These are phyloP conservation scores for baker's yeast (Saccharomyces cerevisiae) DNA, from an alignment of 805 yeast species.

Conservation along the genomic window DNA sequence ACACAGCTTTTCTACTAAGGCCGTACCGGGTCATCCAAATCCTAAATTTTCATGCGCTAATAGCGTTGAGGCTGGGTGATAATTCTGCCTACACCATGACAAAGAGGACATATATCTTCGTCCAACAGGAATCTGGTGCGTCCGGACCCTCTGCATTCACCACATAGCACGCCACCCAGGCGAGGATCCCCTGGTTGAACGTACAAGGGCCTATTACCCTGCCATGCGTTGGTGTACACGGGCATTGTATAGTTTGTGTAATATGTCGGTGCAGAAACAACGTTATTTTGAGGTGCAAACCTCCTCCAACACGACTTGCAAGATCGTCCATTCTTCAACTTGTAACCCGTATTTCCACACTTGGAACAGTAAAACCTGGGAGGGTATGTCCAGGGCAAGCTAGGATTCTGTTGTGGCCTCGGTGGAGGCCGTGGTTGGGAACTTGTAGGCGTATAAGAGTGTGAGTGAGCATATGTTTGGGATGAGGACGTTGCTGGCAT, in stretches of 20 bases:
- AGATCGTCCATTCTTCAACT: conserved; percentile 48
- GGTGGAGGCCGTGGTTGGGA: conserved; percentile 10
- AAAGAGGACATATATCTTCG: conserved; percentile 52
- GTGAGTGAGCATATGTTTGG: neutral
- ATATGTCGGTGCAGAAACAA: conserved; percentile 17
- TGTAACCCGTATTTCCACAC: conserved; percentile 68
- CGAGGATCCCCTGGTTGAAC: conserved; percentile 74
- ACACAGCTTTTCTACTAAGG: neutral
- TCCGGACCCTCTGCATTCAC: conserved; percentile 64
- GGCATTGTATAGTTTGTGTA: conserved; percentile 3
- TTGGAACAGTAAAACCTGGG: conserved; percentile 50
- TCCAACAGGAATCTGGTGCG: conserved; percentile 46
- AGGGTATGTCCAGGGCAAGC: conserved; percentile 63
- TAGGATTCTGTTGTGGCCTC: conserved; percentile 4
- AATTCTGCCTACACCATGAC: conserved; percentile 61
- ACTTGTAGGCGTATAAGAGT: conserved; percentile 6
- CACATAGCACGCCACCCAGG: conserved; percentile 66
- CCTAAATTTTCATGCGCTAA: neutral
- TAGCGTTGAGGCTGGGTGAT: conserved; percentile 1
- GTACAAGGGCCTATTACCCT: conserved; percentile 24
- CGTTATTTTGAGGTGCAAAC: conserved; percentile 39
- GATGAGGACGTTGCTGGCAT: neutral
- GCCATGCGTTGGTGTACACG: conserved; percentile 1
- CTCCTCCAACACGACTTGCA: conserved; percentile 65
- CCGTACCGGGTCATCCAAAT: neutral